Conservation (phyloP, 1,139 yeast genomes). For the Entelexis paramagnoliae region DNA sequence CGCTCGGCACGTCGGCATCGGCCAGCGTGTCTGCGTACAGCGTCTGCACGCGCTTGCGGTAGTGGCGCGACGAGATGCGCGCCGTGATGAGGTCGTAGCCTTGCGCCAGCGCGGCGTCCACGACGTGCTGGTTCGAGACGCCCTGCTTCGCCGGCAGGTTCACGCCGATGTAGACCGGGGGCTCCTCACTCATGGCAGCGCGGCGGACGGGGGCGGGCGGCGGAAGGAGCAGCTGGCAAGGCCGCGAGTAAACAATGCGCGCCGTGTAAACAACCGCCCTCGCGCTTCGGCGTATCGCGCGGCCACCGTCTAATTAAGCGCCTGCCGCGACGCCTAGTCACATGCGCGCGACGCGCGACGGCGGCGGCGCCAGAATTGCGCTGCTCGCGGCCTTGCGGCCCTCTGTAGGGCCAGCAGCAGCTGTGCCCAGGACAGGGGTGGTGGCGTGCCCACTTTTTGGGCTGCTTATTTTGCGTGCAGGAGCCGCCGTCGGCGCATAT, state of each 20-base stretch:
- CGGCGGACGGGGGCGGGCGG: neutral
- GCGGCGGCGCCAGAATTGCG: too few relatives aligned
- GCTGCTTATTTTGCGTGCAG: too few relatives aligned
- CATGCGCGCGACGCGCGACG: neutral
- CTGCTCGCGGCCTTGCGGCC: too few relatives aligned
- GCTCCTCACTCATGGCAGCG: constrained; percentile 13
- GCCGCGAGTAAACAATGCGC: constrained; percentile 1
- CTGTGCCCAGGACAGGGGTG: too few relatives aligned
- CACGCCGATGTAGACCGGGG: constrained; percentile 30
- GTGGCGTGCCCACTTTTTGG: too few relatives aligned
- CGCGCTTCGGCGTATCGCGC: neutral
- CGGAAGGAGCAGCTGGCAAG: neutral
- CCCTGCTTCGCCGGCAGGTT: constrained; percentile 32
- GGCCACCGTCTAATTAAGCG: neutral
- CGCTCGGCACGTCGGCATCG: neutral
- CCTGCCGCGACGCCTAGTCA: neutral
- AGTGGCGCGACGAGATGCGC: constrained; percentile 30
- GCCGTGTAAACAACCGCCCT: constrained; percentile 1
- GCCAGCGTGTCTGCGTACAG: constrained; percentile 20
- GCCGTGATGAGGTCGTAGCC: constrained; percentile 35
- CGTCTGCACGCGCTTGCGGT: constrained; percentile 28
- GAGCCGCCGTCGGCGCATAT: too few relatives aligned
- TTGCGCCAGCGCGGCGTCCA: constrained; percentile 29
- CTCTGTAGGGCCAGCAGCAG: too few relatives aligned
- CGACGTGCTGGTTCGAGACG: constrained; percentile 27